phyloP scores from a whole-genome alignment of 306 rosid species.

The Dryas octopetala region DNA sequence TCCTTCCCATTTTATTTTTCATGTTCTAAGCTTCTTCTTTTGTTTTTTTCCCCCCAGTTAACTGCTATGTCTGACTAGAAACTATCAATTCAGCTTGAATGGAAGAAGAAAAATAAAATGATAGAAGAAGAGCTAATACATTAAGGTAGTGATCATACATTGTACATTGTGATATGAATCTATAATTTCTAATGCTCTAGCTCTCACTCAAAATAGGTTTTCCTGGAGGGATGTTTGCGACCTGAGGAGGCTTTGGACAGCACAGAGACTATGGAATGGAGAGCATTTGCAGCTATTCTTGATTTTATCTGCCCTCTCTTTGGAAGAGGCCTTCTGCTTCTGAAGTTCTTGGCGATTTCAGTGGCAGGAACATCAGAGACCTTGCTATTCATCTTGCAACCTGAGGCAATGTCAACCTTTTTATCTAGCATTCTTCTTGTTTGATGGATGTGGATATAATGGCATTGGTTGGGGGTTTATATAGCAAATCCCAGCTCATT shows the following conservation, averaged over 20 bases:
- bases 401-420: neutral
- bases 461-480: neutral
- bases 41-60: neutral
- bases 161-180: neutral
- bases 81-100: neutral
- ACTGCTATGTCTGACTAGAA: neutral
- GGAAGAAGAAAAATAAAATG: neutral
- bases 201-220: neutral
- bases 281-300: slow-evolving; percentile 31
- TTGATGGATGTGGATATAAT: slow-evolving; percentile 16
- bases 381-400: slow-evolving; percentile 42
- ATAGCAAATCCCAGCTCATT: neutral
- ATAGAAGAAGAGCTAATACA: slow-evolving; percentile 3
- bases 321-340: slow-evolving; percentile 29
- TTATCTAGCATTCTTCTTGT: neutral
- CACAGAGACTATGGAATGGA: slow-evolving; percentile 33
- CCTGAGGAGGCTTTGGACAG: slow-evolving; percentile 32
- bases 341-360: slow-evolving; percentile 16
- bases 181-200: neutral
- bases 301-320: slow-evolving; percentile 36
- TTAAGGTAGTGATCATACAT: neutral
- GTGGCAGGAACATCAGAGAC: slow-evolving; percentile 32
- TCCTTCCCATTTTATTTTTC: neutral
- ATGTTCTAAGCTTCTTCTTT: neutral
- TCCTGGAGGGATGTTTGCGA: slow-evolving; percentile 9